Evolutionary conservation across 129 eudicot genomes (phyloP).

Genomic region (Smallanthus sonchifolius): DNA sequence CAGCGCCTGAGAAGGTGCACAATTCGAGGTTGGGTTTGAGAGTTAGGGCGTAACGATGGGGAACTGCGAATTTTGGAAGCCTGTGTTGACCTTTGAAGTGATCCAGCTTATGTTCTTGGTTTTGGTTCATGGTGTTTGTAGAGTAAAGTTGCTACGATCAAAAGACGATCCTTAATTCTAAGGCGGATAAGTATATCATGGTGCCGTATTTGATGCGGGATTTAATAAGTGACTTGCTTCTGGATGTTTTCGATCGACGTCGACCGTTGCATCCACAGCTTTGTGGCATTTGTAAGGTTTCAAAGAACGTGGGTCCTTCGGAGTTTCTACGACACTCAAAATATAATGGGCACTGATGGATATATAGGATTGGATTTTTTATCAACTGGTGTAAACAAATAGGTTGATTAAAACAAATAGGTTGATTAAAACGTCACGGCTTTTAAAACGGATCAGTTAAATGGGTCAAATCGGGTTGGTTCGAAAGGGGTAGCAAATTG

Average conservation of each 20-base stretch:
- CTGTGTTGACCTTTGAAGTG: constrained; percentile 44
- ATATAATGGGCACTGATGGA: no score
- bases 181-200: not conserved
- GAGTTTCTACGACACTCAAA: no score
- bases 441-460: no score
- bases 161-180: not conserved
- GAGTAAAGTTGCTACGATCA: not conserved
- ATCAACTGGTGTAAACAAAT: no score
- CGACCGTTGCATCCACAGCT: not conserved
- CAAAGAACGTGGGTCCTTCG: not conserved
- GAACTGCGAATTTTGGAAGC: constrained; percentile 50
- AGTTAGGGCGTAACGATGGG: constrained; percentile 37
- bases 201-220: not conserved
- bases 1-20: constrained; percentile 39
- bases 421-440: no score
- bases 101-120: constrained; percentile 20
- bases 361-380: no score
- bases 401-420: no score
- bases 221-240: not conserved
- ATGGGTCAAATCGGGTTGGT: no score
- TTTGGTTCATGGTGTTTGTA: constrained; percentile 24
- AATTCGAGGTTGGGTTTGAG: constrained; percentile 33
- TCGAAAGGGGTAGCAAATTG: no score
- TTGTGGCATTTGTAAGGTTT: not conserved
- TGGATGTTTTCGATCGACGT: not conserved